These are phyloP conservation scores for Quercus dentata DNA, from an alignment of 306 rosid species.

Conservation along the genomic window DNA sequence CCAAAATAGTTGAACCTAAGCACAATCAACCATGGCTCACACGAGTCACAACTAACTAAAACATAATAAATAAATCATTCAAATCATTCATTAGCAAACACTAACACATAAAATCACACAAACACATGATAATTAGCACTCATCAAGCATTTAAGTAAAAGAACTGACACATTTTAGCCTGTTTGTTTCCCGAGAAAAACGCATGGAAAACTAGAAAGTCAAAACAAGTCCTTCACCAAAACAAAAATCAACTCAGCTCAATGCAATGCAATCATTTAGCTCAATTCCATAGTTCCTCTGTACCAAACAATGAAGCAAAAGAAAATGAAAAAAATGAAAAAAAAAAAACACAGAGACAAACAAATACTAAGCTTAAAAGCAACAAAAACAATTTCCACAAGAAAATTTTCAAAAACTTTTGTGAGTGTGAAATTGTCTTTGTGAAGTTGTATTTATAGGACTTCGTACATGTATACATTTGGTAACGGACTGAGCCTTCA, in stretches of 20 bases:
- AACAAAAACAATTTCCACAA: background rate
- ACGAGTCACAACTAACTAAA: background rate
- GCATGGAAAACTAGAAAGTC: background rate
- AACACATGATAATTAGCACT: background rate
- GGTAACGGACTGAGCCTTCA: background rate
- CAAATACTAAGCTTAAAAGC: too few relatives aligned
- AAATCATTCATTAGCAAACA: background rate
- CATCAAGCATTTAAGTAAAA: background rate
- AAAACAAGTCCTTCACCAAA: background rate
- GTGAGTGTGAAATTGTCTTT: background rate
- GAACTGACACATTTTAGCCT: background rate
- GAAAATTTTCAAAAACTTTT: background rate
- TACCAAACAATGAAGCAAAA: too few relatives aligned
- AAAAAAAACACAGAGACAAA: too few relatives aligned
- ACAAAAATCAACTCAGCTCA: background rate
- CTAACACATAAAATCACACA: background rate
- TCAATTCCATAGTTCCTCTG: background rate
- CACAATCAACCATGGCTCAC: background rate
- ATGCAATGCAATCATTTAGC: background rate
- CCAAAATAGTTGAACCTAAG: background rate
- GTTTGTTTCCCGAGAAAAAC: background rate
- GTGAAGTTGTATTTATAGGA: background rate
- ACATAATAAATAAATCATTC: background rate
- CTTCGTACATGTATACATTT: background rate
- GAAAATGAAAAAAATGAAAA: too few relatives aligned